phyloP scores from a whole-genome alignment of 2,329 filamentous ascomycete species.

The Cordyceps cicadae region DNA sequence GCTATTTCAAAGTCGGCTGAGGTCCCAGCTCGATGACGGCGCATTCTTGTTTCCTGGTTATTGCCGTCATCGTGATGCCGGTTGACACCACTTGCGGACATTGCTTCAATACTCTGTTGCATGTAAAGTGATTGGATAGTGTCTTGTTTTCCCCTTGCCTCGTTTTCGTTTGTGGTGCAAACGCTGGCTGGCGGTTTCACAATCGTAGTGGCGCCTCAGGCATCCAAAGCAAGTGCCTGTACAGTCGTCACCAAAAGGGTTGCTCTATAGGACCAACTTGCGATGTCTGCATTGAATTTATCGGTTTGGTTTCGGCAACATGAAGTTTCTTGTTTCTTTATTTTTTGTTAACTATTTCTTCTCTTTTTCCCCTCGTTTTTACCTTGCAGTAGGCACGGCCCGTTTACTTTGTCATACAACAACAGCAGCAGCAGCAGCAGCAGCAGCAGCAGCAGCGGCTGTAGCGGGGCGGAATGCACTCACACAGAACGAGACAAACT shows the following conservation, averaged over 20 bases:
- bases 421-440: not conserved
- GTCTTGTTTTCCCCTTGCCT: not conserved
- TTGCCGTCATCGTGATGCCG: not conserved
- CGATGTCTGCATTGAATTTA: too few species aligned
- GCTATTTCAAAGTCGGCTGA: not conserved
- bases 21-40: not conserved
- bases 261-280: too few species aligned
- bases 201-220: too few species aligned
- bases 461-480: slow-evolving; percentile 3
- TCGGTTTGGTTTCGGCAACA: too few species aligned
- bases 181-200: not conserved
- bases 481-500: not conserved
- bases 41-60: not conserved
- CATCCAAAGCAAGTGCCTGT: too few species aligned
- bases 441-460: not conserved
- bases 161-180: not conserved
- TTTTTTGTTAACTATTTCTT: too few species aligned
- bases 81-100: not conserved
- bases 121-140: not conserved
- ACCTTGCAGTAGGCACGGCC: too few species aligned
- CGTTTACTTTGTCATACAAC: not conserved
- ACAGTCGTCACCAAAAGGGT: too few species aligned
- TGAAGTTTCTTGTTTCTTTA: too few species aligned
- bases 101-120: not conserved
- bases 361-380: too few species aligned